Evolutionary conservation across 108 stramenopile genomes (phyloP).

Genomic region (Discostella stelligeroides): DNA sequence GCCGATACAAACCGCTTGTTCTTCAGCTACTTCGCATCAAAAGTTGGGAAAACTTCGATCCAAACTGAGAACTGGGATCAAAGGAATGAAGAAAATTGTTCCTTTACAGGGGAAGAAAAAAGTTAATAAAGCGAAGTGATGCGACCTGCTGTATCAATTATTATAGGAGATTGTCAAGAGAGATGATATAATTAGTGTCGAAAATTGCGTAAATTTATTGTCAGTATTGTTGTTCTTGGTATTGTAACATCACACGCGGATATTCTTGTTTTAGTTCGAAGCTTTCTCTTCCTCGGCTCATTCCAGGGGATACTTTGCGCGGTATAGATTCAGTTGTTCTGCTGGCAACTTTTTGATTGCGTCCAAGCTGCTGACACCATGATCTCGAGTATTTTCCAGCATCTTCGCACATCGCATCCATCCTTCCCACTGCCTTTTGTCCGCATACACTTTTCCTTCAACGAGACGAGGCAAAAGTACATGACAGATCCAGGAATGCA

Average conservation of each 20-base stretch:
- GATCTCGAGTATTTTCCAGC: slow-evolving; percentile 72
- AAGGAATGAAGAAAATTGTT: slow-evolving; percentile 1
- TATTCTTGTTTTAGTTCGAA: no score
- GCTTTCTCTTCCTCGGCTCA: no score
- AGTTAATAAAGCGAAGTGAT: no score
- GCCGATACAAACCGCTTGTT: not conserved
- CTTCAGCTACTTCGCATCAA: not conserved
- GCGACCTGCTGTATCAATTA: no score
- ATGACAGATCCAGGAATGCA: slow-evolving; percentile 86
- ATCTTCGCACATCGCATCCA: slow-evolving; percentile 92
- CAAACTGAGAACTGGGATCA: not conserved
- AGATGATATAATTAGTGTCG: not conserved
- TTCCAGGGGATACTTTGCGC: slow-evolving; percentile 71
- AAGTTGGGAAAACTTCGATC: slow-evolving; percentile 5
- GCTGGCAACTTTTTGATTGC: slow-evolving; percentile 73
- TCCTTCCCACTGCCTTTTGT: slow-evolving; percentile 84
- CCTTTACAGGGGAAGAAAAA: not conserved
- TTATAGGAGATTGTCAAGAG: no score
- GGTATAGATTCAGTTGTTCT: slow-evolving; percentile 72
- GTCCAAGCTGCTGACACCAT: slow-evolving; percentile 67
- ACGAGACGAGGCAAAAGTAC: slow-evolving; percentile 79
- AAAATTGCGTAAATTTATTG: no score
- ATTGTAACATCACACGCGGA: no score
- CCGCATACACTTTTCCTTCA: slow-evolving; percentile 81
- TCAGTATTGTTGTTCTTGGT: no score